These are phyloP conservation scores for Sphagnum contortum DNA, from an alignment of 225 moss, liverwort and hornwort species.

Conservation along the genomic window DNA sequence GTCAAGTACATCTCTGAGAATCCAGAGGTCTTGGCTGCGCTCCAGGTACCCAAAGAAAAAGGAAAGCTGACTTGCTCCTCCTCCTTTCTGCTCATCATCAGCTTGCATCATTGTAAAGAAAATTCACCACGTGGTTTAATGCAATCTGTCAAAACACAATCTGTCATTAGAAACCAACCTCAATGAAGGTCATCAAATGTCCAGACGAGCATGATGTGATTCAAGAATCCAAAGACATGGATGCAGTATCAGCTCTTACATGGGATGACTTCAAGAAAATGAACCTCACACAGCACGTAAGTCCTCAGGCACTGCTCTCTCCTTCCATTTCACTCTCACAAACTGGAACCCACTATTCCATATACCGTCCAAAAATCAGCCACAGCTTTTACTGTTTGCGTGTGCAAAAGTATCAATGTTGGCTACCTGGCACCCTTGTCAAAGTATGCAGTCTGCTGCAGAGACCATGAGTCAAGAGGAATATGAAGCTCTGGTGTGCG, in stretches of 20 bases:
- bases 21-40: constrained; percentile 13
- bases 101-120: not conserved
- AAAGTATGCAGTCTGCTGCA: no score
- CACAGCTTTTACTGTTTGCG: not conserved
- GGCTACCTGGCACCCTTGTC: no score
- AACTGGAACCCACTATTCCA: no score
- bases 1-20: constrained; percentile 22
- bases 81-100: not conserved
- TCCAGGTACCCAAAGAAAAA: not conserved
- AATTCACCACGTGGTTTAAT: not conserved
- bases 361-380: no score
- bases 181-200: not conserved
- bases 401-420: no score
- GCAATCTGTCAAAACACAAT: not conserved
- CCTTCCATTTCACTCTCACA: no score
- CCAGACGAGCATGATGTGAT: constrained; percentile 21
- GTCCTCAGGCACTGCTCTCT: not conserved
- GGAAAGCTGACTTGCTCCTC: no score
- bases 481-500: no score
- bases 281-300: constrained; percentile 19
- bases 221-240: constrained; percentile 6
- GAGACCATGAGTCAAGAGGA: not conserved
- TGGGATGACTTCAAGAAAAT: constrained; percentile 32
- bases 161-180: not conserved
- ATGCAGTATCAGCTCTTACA: constrained; percentile 9